Base-by-base conservation (phyloP, 1,284 basidiomycete genomes). In the Pisolithus thermaeus region DNA sequence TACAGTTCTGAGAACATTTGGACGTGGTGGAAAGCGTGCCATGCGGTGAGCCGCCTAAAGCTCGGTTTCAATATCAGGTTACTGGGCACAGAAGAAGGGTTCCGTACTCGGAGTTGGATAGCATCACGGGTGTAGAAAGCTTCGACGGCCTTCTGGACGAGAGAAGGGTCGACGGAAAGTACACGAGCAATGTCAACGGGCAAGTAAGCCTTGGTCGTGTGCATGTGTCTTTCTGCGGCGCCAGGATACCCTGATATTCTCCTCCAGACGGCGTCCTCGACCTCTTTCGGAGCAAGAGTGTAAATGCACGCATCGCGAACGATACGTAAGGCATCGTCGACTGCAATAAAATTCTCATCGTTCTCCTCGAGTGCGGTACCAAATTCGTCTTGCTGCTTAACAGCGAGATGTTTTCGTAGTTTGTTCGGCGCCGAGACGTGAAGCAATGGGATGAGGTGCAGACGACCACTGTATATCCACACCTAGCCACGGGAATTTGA, bases 121-220 rank as follows among this genome's bases (percentile, higher is more conserved):
- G 87, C 87, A 71, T 97, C 95, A 50, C 94, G 80, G 1, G 93
- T 95, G 65, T 97, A 96, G 68, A 98, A 97, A 0, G 89, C 81
- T 67, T 94, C 92, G 3, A 90, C 79, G 0, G 94, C 90, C 60
- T 83, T 86, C 60, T 97, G 91, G 11, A 95, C 74, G n/a, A 99
- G 76, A 4, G 79, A 73, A 0, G 89, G 87, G 55, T 84, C 73
- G 6, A 72, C 67, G 11, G 72, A 64, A 23, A 99, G 74, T 0
- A 89, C 84, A 56, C 79, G 82, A 2, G 87, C 90, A 35, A 97
- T 79, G 45, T 89, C 84, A 4, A 73, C 58, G 1, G 96, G 93
- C 3, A 99, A 65, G 61, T 90, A 90, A 0, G 84, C 90, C 53
- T 88, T 86, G 0, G 93, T 83, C 8, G 70, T 70, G 64, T 98